Evolutionary conservation across 2,329 filamentous ascomycete species (phyloP), one percentile per base, ranked within the genome.

Genomic region (Colletotrichum karsti): DNA sequence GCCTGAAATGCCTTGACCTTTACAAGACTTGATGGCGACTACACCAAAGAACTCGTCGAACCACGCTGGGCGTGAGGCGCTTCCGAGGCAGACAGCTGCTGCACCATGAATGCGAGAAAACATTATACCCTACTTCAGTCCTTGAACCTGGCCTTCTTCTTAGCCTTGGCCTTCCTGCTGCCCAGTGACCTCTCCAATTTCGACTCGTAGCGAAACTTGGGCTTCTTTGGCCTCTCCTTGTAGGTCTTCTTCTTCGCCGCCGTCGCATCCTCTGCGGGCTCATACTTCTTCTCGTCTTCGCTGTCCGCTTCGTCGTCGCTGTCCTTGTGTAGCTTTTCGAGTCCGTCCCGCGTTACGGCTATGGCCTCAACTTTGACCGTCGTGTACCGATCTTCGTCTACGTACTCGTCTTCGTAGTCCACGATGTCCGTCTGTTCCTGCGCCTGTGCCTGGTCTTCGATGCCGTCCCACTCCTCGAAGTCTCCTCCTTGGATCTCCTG

Each of bases 371-470:
- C 91, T 0, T 93, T 98, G 26, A 99, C 96, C 1, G 94, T 97
- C 1, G 96, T 98, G 78, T 94, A 98, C 77, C 92, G 93, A 79
- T 98, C 95, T 78, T 98, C 96, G 78, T 99, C 96, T 72, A 98
- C 89, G 81, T 98, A 99, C 79, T 98, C 94, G 72, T 95, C 94
- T 77, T 97, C 93, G 73, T 93, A 90, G 76, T 97, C 91, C 48
- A 96, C 81, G 22, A 89, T 85, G 41, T 85, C 78, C 51, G 71
- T 73, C 42, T 78, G 80, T 20, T 81, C 80, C 20, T 81, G 80
- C 35, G 77, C 74, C 35, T 78, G 80, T 18, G 81, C 80, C 37
- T 77, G 72, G 51, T 92, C 90, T 20, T 85, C 82, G 58, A 94
- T 85, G 1, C 92, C 93, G 57, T 84, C 84, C 90, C 91, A 94